Base-by-base conservation (phyloP, 345 rosid species). In the Erysimum cheiranthoides region DNA sequence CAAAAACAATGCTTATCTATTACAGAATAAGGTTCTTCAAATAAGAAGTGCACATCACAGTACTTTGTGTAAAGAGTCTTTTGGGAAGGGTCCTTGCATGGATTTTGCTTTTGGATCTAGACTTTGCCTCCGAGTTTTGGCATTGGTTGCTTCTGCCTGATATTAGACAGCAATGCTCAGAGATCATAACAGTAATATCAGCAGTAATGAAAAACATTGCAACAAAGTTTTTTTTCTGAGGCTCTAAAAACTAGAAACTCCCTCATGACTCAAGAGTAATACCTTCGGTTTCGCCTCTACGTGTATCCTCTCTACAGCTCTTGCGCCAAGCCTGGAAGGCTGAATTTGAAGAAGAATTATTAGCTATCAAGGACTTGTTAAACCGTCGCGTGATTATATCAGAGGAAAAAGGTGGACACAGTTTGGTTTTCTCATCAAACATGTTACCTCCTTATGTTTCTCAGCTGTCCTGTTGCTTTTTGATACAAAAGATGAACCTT, bases 281-380 rank as follows among this genome's bases (percentile, higher is more conserved):
- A 77, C 80, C 80, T 77, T 70, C 62, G 66, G 67, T 25, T 77
- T 70, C 1, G 34, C 10, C n/a, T 8, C 71, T 36, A 62, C 27
- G 4, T 4, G 58, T 63, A n/a, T 54, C 52, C 14, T 76, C 66
- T 76, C 80, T 38, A 63, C 58, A 43, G 58, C 3, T 34, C 58
- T 69, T 61, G 63, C 25, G 16, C 49, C 47, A 61, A 43, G 47
- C 61, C 47, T 66, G 21, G 35, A 36, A 10, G 68, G 21, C 80
- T 69, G 70, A 43, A 53, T 21, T 27, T 42, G 11, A 16, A 58
- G 10, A 59, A 49, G 3, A 43, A 6, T 13, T n/a, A 35, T 60
- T 13, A 60, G 13, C 5, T 35, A 38, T 50, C 3, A 0, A 70
- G 25, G 35, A 34, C n/a, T 7, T 36, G 6, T 36, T 25, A 7